Conservation (phyloP, 2,329 filamentous ascomycete genomes). For the Bipolaris cookei region DNA sequence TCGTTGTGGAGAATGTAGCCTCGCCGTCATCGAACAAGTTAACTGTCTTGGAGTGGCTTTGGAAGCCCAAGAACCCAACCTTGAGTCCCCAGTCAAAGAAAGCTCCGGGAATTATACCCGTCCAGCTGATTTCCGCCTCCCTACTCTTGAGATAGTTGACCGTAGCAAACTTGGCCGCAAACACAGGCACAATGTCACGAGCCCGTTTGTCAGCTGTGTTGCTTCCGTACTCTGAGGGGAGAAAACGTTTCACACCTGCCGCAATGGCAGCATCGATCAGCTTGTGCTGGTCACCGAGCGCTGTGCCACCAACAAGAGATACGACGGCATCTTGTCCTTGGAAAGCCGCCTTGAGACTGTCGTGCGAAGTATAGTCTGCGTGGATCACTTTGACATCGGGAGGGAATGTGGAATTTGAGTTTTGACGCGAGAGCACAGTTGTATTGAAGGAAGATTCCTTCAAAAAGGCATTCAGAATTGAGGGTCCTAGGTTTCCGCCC, state of each 20-base stretch:
- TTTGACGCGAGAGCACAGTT: slow-evolving; percentile 61
- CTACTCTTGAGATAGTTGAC: slow-evolving; percentile 61
- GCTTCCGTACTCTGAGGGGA: slow-evolving; percentile 66
- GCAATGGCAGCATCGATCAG: slow-evolving; percentile 65
- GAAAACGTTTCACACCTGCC: slow-evolving; percentile 66
- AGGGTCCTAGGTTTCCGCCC: slow-evolving; percentile 53
- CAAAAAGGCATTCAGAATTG: slow-evolving; percentile 51
- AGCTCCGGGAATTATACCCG: slow-evolving; percentile 54
- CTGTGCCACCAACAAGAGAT: slow-evolving; percentile 53
- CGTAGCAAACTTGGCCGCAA: slow-evolving; percentile 56
- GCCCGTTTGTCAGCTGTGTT: slow-evolving; percentile 48
- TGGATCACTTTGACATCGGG: slow-evolving; percentile 53
- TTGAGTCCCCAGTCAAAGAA: slow-evolving; percentile 65
- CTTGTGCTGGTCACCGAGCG: slow-evolving; percentile 54
- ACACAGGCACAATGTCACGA: slow-evolving; percentile 57
- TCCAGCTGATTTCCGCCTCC: slow-evolving; percentile 63
- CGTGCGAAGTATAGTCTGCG: slow-evolving; percentile 56
- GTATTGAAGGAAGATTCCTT: slow-evolving; percentile 57
- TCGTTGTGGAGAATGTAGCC: slow-evolving; percentile 59
- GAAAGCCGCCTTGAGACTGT: slow-evolving; percentile 60
- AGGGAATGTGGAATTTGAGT: slow-evolving; percentile 52
- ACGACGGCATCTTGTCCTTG: slow-evolving; percentile 65
- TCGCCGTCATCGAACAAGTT: slow-evolving; percentile 65
- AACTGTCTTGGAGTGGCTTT: slow-evolving; percentile 57
- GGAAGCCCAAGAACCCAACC: slow-evolving; percentile 60